Conservation (phyloP, 495 filamentous ascomycete species). For the Aspergillus homomorphus region DNA sequence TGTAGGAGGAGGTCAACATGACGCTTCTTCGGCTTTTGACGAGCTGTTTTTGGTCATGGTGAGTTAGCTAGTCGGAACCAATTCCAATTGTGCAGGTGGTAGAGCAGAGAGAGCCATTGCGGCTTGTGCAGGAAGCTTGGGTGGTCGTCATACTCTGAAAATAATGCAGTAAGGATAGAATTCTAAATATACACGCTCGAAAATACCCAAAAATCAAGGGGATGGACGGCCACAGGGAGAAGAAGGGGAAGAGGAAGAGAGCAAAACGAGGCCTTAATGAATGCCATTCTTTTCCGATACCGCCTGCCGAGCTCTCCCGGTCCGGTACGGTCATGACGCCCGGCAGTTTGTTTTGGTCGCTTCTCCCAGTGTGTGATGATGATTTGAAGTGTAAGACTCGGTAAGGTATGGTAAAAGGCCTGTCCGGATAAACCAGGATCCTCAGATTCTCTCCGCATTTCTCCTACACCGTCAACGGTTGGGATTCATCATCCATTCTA, state of each 20-base stretch:
- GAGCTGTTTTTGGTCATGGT: constrained; percentile 7
- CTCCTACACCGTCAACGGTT: neutral
- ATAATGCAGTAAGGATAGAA: constrained; percentile 9
- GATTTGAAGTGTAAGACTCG: constrained; percentile 21
- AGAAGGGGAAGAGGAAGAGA: constrained; percentile 13
- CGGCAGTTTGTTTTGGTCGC: constrained; percentile 7
- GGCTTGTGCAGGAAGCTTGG: neutral
- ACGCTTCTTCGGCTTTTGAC: constrained; percentile 12
- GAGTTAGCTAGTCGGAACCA: constrained; percentile 3
- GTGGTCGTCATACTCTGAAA: neutral
- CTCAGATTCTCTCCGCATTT: constrained; percentile 11
- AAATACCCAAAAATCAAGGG: constrained; percentile 1
- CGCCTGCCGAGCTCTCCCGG: constrained; percentile 42
- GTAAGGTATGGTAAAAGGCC: constrained; percentile 25
- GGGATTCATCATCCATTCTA: constrained; percentile 11
- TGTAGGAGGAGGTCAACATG: constrained; percentile 22
- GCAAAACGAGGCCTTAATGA: constrained; percentile 6
- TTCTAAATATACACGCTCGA: neutral
- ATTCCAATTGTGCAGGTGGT: neutral
- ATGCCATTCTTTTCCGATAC: constrained; percentile 15
- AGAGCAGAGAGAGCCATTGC: neutral
- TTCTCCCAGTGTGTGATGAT: neutral
- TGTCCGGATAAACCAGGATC: constrained; percentile 23
- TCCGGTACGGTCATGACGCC: constrained; percentile 33
- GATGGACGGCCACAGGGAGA: constrained; percentile 1